Percentiles rank a stretch among this genome's conserved stretches.
Conservation (phyloP, 768 basidiomycete species). For the Trametes maxima region DNA sequence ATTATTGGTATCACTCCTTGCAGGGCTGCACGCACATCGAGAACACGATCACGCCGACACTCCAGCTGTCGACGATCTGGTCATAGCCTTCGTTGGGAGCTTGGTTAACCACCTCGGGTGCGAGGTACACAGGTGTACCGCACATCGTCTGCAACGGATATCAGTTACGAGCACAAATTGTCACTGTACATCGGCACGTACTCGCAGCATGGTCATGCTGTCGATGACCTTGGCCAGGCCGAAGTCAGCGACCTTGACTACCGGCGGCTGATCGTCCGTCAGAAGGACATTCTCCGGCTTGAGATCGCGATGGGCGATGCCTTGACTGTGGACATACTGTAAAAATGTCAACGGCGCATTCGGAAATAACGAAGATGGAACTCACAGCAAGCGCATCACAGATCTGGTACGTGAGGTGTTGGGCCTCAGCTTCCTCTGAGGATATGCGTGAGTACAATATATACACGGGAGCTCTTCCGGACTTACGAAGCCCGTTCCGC, state of each 20-base stretch:
- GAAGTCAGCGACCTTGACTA: constrained; percentile 92
- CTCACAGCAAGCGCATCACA: constrained; percentile 77
- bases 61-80: constrained; percentile 93
- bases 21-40: constrained; percentile 66
- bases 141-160: constrained; percentile 75
- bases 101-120: constrained; percentile 86
- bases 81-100: constrained; percentile 71
- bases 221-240: constrained; percentile 93
- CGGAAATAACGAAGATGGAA: not conserved
- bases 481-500: constrained; percentile 62
- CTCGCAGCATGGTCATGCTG: constrained; percentile 73
- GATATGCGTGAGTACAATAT: not conserved
- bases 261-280: constrained; percentile 67
- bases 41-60: constrained; percentile 92
- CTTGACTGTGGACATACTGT: constrained; percentile 69
- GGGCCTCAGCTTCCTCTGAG: constrained; percentile 55
- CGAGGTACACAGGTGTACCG: constrained; percentile 93
- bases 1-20: not conserved
- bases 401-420: constrained; percentile 79
- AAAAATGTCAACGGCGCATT: not conserved
- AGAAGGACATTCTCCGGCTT: constrained; percentile 93
- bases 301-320: constrained; percentile 90
- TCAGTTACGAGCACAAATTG: constrained; percentile 10
- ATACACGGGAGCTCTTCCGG: not conserved
- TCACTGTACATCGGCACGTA: constrained; percentile 38